A percentile compares a stretch with the other conserved stretches of the same genome.
Conservation (phyloP, 2,329 filamentous ascomycete genomes). For the Pseudogymnoascus sp. region DNA sequence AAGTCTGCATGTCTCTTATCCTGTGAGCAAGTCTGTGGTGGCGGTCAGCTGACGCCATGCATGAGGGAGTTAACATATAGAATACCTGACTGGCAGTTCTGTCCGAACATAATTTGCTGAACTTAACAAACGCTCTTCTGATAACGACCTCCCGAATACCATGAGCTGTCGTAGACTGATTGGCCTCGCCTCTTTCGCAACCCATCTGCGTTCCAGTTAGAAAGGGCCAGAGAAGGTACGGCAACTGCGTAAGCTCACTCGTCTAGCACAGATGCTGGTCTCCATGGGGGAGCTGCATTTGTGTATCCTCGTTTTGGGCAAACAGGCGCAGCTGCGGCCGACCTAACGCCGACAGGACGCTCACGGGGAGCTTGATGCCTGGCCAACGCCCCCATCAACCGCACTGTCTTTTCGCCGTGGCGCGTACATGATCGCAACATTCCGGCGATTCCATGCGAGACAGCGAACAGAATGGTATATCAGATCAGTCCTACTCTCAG, state of each 20-base stretch:
- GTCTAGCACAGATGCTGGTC: constrained; percentile 55
- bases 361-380: not conserved
- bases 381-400: constrained; percentile 21
- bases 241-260: constrained; percentile 40
- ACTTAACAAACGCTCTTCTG: constrained; percentile 78
- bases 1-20: constrained; percentile 90
- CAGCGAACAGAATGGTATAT: not conserved
- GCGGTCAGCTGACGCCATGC: not conserved
- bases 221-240: not conserved
- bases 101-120: constrained; percentile 97
- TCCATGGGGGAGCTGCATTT: constrained; percentile 41
- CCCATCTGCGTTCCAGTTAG: constrained; percentile 57
- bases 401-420: constrained; percentile 24
- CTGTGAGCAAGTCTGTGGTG: constrained; percentile 71
- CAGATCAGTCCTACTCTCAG: not conserved
- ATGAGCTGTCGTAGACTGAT: constrained; percentile 94
- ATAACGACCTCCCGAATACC: constrained; percentile 91
- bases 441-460: constrained; percentile 27
- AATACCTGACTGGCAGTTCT: constrained; percentile 74
- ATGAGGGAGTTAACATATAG: not conserved
- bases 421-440: constrained; percentile 29
- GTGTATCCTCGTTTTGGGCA: constrained; percentile 9
- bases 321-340: not conserved
- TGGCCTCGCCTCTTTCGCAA: constrained; percentile 83
- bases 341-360: not conserved